These are phyloP conservation scores for Collybiopsis luxurians DNA, from an alignment of 768 basidiomycete genomes.

Conservation along the genomic window DNA sequence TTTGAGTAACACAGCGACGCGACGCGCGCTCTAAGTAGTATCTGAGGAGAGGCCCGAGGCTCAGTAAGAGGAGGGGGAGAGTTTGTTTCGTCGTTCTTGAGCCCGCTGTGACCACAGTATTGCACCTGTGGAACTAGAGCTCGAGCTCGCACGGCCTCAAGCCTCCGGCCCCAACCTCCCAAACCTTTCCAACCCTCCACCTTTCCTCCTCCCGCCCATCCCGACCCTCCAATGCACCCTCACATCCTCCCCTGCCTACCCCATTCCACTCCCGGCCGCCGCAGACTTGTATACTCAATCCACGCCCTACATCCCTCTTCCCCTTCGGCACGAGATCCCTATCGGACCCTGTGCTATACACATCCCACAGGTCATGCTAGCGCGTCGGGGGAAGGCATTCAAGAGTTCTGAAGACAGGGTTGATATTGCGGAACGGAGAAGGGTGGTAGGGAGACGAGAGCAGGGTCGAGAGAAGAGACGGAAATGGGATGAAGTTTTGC, in stretches of 20 bases:
- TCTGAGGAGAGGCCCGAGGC: too few relatives aligned
- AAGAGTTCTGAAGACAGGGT: conserved; percentile 87
- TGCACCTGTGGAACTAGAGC: too few relatives aligned
- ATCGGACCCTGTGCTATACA: conserved; percentile 84
- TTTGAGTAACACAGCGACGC: too few relatives aligned
- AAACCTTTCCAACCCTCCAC: conserved; percentile 37
- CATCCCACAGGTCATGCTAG: conserved; percentile 67
- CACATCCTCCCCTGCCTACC: conserved; percentile 7
- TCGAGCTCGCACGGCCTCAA: conserved; percentile 43
- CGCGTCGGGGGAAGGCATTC: conserved; percentile 83
- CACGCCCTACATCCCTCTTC: conserved; percentile 43
- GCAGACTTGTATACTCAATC: conserved; percentile 20
- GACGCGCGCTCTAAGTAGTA: too few relatives aligned
- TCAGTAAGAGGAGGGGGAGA: too few relatives aligned
- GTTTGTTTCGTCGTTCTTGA: too few relatives aligned
- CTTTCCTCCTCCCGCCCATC: conserved; percentile 21
- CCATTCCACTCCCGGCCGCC: conserved; percentile 17
- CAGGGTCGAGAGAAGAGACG: conserved; percentile 64
- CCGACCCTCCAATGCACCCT: conserved; percentile 12
- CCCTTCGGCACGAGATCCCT: conserved; percentile 69
- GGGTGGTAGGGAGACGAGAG: conserved; percentile 60
- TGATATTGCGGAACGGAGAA: conserved; percentile 66
- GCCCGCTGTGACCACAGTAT: too few relatives aligned
- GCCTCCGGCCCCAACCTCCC: conserved; percentile 66
- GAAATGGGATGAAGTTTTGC: conserved; percentile 31